phyloP scores from a whole-genome alignment of 2,329 filamentous ascomycete genomes.

The Blumeria graminis region DNA sequence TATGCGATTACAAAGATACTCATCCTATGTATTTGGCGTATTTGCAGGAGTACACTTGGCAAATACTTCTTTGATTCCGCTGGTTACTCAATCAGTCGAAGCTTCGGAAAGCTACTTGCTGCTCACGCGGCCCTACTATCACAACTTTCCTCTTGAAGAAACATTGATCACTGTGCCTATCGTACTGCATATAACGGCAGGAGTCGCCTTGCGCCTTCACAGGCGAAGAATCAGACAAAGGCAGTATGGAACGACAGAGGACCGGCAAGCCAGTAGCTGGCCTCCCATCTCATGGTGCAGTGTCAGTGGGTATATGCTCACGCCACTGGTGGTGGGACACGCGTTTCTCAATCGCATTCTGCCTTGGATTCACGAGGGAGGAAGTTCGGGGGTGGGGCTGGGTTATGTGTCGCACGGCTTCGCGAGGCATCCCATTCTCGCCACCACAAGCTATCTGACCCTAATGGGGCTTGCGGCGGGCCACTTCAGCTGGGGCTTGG shows the following conservation, averaged over 20 bases:
- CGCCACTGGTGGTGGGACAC: constrained; percentile 44
- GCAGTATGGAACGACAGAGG: constrained; percentile 39
- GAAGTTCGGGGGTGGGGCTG: constrained; percentile 65
- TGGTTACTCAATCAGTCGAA: constrained; percentile 46
- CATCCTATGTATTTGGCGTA: constrained; percentile 58
- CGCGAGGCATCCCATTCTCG: constrained; percentile 38
- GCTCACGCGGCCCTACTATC: constrained; percentile 78
- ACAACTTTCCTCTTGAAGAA: constrained; percentile 58
- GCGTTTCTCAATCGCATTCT: constrained; percentile 51
- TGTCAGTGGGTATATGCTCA: constrained; percentile 45
- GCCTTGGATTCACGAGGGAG: constrained; percentile 55
- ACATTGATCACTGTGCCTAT: constrained; percentile 56
- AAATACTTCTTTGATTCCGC: constrained; percentile 62
- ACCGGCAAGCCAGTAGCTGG: constrained; percentile 19
- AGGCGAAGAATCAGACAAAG: constrained; percentile 45
- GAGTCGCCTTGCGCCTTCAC: constrained; percentile 52
- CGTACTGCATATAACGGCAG: constrained; percentile 50
- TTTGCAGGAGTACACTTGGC: constrained; percentile 56
- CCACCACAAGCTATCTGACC: constrained; percentile 43
- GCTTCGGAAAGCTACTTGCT: constrained; percentile 68
- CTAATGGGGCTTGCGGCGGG: constrained; percentile 44
- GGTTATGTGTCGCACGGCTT: constrained; percentile 73
- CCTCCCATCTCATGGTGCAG: constrained; percentile 47
- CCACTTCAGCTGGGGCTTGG: constrained; percentile 66
- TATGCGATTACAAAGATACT: constrained; percentile 61